These are phyloP conservation scores for Gaertneriomyces sp. DNA, from an alignment of 192 early-diverging fungal species.

Conservation along the genomic window DNA sequence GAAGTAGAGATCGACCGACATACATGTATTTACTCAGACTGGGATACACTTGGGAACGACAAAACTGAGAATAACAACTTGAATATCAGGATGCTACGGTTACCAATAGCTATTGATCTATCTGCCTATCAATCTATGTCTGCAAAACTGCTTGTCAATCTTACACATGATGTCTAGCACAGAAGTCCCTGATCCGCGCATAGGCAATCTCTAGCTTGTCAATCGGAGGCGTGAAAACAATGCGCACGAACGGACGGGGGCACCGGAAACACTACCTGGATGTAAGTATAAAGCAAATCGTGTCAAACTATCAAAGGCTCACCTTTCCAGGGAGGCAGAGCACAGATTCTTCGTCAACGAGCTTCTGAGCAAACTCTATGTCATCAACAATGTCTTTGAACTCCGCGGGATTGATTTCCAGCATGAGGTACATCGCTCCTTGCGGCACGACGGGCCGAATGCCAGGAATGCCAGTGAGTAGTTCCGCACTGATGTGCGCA, in stretches of 20 bases:
- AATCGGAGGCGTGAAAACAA: constrained; percentile 76
- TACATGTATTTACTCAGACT: too few species aligned
- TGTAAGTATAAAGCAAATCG: not conserved
- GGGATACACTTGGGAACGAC: too few species aligned
- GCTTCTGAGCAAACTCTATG: constrained; percentile 76
- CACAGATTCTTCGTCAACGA: constrained; percentile 79
- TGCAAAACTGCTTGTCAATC: too few species aligned
- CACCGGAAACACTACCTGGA: constrained; percentile 67
- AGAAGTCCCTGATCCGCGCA: constrained; percentile 75
- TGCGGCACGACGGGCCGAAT: constrained; percentile 75
- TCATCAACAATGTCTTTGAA: constrained; percentile 75
- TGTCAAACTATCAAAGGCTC: not conserved
- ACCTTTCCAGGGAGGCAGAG: constrained; percentile 77
- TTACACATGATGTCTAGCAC: constrained; percentile 51
- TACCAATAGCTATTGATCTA: too few species aligned
- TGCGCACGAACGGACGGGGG: constrained; percentile 68
- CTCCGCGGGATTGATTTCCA: constrained; percentile 60
- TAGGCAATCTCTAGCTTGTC: constrained; percentile 72
- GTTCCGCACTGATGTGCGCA: constrained; percentile 60
- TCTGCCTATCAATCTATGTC: too few species aligned
- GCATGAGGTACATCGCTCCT: constrained; percentile 94
- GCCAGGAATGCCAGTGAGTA: constrained; percentile 64
- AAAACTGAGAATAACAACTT: too few species aligned
- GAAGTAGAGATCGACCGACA: too few species aligned
- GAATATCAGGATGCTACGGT: too few species aligned